Evolutionary conservation across 768 basidiomycete species (phyloP).

Genomic region (Cystobasidium ongulense): DNA sequence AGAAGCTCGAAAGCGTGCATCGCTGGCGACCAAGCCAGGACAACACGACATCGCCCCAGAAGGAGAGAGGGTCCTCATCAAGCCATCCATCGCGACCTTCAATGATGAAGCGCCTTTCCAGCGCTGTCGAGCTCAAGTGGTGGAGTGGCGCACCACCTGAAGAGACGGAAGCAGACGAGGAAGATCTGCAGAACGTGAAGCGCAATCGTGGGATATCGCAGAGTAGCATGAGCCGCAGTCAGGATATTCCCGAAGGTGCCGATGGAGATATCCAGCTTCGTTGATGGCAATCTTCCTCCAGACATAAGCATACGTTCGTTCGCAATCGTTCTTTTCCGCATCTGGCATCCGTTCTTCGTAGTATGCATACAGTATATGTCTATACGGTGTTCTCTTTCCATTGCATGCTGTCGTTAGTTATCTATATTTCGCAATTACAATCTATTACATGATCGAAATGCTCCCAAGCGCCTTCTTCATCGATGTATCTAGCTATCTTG

Average conservation of each 20-base stretch:
- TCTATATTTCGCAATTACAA: too few species aligned
- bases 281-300: not conserved
- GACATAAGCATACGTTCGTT: not conserved
- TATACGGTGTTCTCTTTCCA: too few species aligned
- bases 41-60: not conserved
- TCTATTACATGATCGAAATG: not conserved
- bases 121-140: constrained; percentile 20
- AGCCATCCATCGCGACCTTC: not conserved
- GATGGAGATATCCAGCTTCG: constrained; percentile 16
- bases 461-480: not conserved
- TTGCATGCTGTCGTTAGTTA: too few species aligned
- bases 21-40: constrained; percentile 13
- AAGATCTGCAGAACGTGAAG: constrained; percentile 10
- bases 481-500: not conserved
- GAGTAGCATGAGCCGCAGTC: not conserved
- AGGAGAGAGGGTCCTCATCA: not conserved
- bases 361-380: not conserved
- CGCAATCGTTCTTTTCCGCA: not conserved
- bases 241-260: not conserved
- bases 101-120: constrained; percentile 12
- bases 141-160: constrained; percentile 10
- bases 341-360: not conserved
- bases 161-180: not conserved
- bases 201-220: not conserved
- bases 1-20: constrained; percentile 20